A percentile compares a stretch with the other conserved stretches of the same genome.
phyloP scores from a whole-genome alignment of 305 asterid genomes.

The Solanum hybrid region DNA sequence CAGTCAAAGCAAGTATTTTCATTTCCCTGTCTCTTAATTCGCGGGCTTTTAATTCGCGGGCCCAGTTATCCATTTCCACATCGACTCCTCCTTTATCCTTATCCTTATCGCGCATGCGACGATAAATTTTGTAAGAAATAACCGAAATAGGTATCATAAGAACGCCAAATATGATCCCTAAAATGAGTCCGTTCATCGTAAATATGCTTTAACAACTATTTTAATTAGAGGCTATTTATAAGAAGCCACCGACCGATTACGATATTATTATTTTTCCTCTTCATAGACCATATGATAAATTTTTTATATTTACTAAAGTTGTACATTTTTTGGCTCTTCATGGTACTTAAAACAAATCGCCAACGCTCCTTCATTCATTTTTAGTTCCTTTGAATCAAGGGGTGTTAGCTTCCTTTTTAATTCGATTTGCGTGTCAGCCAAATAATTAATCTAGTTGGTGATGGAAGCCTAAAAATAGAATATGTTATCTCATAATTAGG shows the following conservation, averaged over 20 bases:
- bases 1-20: too few relatives aligned
- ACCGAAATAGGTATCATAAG: too few relatives aligned
- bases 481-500: background rate
- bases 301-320: background rate
- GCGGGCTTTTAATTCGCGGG: too few relatives aligned
- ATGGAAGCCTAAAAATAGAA: background rate
- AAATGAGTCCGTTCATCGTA: background rate
- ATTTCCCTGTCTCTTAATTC: too few relatives aligned
- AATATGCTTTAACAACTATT: background rate
- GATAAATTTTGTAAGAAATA: too few relatives aligned
- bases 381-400: background rate
- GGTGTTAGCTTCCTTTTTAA: too few relatives aligned
- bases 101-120: too few relatives aligned
- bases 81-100: too few relatives aligned
- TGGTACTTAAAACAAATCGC: background rate
- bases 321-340: background rate
- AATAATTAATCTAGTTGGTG: too few relatives aligned
- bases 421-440: too few relatives aligned
- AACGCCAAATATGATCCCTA: too few relatives aligned
- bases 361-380: background rate
- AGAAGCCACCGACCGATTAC: background rate
- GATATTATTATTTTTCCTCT: background rate
- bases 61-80: too few relatives aligned
- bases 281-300: background rate
- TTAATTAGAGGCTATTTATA: background rate